Evolutionary conservation across 768 basidiomycete genomes (phyloP).

Genomic region (Saitozyma sp.): DNA sequence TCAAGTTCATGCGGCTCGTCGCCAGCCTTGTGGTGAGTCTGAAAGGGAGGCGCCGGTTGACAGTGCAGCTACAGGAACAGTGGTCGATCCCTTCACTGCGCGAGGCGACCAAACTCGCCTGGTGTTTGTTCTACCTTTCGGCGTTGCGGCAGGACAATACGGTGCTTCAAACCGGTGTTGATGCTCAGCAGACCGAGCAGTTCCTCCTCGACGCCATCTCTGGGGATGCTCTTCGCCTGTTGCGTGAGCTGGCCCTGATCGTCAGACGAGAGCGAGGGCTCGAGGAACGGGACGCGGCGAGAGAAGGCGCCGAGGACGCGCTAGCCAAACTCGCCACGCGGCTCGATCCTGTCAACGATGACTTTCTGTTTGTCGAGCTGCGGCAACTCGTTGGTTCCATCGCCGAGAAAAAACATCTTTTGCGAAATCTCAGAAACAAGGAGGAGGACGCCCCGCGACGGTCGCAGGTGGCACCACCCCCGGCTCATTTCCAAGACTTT

Average conservation of each 20-base stretch:
- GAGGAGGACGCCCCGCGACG: conserved; percentile 42
- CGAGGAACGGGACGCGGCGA: conserved; percentile 24
- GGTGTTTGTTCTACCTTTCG: conserved; percentile 32
- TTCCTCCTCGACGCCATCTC: conserved; percentile 33
- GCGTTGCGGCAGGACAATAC: conserved; percentile 29
- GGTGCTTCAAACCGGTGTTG: conserved; percentile 33
- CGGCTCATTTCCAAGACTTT: conserved; percentile 38
- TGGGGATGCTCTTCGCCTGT: conserved; percentile 36
- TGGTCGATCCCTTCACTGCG: conserved; percentile 33
- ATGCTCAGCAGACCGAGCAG: conserved; percentile 29
- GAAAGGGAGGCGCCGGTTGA: conserved; percentile 1
- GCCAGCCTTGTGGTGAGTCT: conserved; percentile 36
- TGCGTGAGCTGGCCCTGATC: conserved; percentile 16
- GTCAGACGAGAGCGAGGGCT: conserved; percentile 35
- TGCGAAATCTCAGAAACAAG: conserved; percentile 33
- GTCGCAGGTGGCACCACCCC: conserved; percentile 24
- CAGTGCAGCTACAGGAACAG: conserved; percentile 33
- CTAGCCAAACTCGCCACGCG: conserved; percentile 26
- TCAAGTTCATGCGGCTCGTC: conserved; percentile 38
- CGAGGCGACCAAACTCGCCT: conserved; percentile 38
- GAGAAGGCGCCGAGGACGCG: conserved; percentile 23
- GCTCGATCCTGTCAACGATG: conserved; percentile 30
- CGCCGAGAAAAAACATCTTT: conserved; percentile 30
- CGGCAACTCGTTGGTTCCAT: conserved; percentile 27
- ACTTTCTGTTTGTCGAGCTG: conserved; percentile 28